Conservation (phyloP, 495 filamentous ascomycete genomes). For the Trichoderma reesei region DNA sequence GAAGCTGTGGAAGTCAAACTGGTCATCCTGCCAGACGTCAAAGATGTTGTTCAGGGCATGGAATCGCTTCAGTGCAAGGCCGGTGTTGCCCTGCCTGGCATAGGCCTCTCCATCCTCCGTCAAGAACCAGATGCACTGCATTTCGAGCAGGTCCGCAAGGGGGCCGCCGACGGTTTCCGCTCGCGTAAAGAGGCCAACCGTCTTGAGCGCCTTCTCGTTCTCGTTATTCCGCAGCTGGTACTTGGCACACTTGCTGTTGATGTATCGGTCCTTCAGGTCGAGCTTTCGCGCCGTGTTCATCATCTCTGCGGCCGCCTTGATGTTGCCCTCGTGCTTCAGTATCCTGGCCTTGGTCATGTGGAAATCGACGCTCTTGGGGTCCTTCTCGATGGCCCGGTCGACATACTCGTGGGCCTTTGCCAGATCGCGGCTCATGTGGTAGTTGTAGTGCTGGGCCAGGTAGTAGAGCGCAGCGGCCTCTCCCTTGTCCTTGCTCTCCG, state of each 20-base stretch:
- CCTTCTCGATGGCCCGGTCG: constrained; percentile 69
- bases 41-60: constrained; percentile 83
- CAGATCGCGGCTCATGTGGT: constrained; percentile 74
- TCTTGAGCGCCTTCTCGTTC: constrained; percentile 71
- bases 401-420: constrained; percentile 71
- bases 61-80: constrained; percentile 84
- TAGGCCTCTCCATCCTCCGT: constrained; percentile 92
- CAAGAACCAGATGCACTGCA: constrained; percentile 98
- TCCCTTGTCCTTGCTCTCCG: constrained; percentile 46
- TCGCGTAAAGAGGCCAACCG: constrained; percentile 91
- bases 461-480: constrained; percentile 76
- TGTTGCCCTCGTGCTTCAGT: constrained; percentile 83
- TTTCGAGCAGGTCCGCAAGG: constrained; percentile 84
- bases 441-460: constrained; percentile 94
- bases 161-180: constrained; percentile 77
- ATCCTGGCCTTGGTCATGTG: constrained; percentile 93
- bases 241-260: constrained; percentile 96
- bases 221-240: constrained; percentile 92
- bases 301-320: constrained; percentile 65
- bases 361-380: constrained; percentile 76
- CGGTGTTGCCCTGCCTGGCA: constrained; percentile 69
- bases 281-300: constrained; percentile 83
- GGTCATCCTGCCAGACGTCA: constrained; percentile 94
- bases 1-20: constrained; percentile 98
- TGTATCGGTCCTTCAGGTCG: constrained; percentile 86